phyloP scores from a whole-genome alignment of 805 yeast species.

The Blastobotrys attinorum region DNA sequence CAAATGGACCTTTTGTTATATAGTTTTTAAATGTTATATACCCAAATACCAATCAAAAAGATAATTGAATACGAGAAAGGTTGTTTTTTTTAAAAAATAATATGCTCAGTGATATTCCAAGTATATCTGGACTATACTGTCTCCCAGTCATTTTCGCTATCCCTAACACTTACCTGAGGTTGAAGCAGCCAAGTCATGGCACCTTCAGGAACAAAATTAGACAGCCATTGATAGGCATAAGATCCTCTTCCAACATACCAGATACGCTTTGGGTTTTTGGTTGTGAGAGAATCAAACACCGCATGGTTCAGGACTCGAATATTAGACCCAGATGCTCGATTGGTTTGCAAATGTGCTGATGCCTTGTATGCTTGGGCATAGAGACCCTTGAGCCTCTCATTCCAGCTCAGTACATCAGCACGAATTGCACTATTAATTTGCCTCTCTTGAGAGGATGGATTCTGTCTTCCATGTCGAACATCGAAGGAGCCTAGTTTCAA shows the following conservation, averaged over 20 bases:
- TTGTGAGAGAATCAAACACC: slow-evolving; percentile 25
- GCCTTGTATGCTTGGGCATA: slow-evolving; percentile 30
- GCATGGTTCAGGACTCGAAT: slow-evolving; percentile 25
- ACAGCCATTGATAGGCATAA: slow-evolving; percentile 24
- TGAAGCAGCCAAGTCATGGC: slow-evolving; percentile 32
- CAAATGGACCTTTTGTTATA: too few relatives aligned
- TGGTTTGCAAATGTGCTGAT: slow-evolving; percentile 24
- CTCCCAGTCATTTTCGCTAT: slow-evolving; percentile 18
- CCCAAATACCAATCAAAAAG: too few relatives aligned
- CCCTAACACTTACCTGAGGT: slow-evolving; percentile 4
- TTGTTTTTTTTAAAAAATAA: too few relatives aligned
- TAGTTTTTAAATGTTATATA: too few relatives aligned
- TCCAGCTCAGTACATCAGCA: slow-evolving; percentile 36
- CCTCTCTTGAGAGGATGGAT: slow-evolving; percentile 16
- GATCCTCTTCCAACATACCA: slow-evolving; percentile 29
- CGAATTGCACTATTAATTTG: slow-evolving; percentile 28
- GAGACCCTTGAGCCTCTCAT: slow-evolving; percentile 29
- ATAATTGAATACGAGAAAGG: too few relatives aligned
- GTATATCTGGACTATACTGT: too few relatives aligned
- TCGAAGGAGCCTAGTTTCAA: slow-evolving; percentile 42
- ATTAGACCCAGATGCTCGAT: slow-evolving; percentile 26
- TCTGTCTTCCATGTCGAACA: slow-evolving; percentile 27
- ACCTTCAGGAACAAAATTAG: slow-evolving; percentile 25
- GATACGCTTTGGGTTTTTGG: slow-evolving; percentile 23
- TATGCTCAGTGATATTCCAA: too few relatives aligned